Conservation (phyloP, 2,329 filamentous ascomycete genomes). For the Fusarium metavorans region DNA sequence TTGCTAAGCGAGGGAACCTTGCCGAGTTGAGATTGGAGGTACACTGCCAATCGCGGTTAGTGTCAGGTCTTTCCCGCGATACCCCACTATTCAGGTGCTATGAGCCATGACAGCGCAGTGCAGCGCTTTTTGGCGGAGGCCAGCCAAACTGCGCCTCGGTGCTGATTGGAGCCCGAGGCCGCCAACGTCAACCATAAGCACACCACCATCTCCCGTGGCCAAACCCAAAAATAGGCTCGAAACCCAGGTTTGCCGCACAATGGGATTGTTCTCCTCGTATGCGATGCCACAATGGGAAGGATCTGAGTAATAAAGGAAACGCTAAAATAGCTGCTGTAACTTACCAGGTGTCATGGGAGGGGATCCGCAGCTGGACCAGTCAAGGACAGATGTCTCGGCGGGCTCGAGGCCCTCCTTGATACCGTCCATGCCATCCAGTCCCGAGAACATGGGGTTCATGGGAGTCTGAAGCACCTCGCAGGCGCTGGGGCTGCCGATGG, state of each 20-base stretch:
- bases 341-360: conserved; percentile 92
- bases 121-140: conserved; percentile 1
- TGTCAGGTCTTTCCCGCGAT: conserved; percentile 30
- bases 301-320: conserved; percentile 4
- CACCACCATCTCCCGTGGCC: conserved; percentile 22
- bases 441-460: conserved; percentile 82
- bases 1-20: conserved; percentile 70
- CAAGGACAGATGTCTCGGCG: conserved; percentile 79
- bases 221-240: conserved; percentile 37
- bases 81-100: conserved; percentile 40
- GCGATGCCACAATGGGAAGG: conserved; percentile 9
- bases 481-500: conserved; percentile 85
- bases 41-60: conserved; percentile 60
- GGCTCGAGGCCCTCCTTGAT: conserved; percentile 79
- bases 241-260: conserved; percentile 24
- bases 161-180: conserved; percentile 31
- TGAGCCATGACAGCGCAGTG: conserved; percentile 37
- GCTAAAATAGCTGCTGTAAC: conserved; percentile 52
- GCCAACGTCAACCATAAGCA: conserved; percentile 28
- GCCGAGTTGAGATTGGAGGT: conserved; percentile 60
- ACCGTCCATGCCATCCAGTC: conserved; percentile 72
- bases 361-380: conserved; percentile 82
- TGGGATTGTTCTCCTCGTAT: conserved; percentile 18
- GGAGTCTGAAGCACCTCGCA: conserved; percentile 85
- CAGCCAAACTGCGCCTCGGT: conserved; percentile 24